phyloP scores from a whole-genome alignment of 306 rosid species.

The Begonia loranthoides region DNA sequence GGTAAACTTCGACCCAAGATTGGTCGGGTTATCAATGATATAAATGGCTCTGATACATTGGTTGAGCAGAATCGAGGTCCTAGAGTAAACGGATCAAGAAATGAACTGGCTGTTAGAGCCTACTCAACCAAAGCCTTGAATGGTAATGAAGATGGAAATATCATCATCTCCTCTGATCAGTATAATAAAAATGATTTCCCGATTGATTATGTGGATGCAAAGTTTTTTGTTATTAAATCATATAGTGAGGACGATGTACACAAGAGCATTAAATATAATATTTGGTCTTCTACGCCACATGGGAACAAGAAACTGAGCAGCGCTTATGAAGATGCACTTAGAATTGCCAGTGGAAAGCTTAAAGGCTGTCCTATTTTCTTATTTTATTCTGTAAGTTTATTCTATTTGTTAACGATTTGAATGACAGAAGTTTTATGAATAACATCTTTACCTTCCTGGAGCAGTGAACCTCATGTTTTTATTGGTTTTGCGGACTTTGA shows the following conservation, averaged over 20 bases:
- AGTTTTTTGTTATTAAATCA: conserved; percentile 82
- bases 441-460: background rate
- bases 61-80: conserved; percentile 91
- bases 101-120: conserved; percentile 51
- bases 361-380: conserved; percentile 68
- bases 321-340: conserved; percentile 69
- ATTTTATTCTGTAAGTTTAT: conserved; percentile 62
- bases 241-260: conserved; percentile 98
- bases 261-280: conserved; percentile 87
- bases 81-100: conserved; percentile 49
- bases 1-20: conserved; percentile 45
- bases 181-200: conserved; percentile 70
- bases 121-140: conserved; percentile 65
- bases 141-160: conserved; percentile 54
- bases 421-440: no score
- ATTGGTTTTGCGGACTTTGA: conserved; percentile 3
- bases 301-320: conserved; percentile 74
- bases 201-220: conserved; percentile 50
- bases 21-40: conserved; percentile 29
- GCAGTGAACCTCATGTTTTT: background rate
- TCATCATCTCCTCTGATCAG: conserved; percentile 55
- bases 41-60: conserved; percentile 45
- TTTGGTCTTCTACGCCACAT: conserved; percentile 95
- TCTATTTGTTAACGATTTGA: background rate
- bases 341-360: conserved; percentile 40